Base-by-base conservation (phyloP, 768 basidiomycete species). In the Rhizopogon vesiculosus region DNA sequence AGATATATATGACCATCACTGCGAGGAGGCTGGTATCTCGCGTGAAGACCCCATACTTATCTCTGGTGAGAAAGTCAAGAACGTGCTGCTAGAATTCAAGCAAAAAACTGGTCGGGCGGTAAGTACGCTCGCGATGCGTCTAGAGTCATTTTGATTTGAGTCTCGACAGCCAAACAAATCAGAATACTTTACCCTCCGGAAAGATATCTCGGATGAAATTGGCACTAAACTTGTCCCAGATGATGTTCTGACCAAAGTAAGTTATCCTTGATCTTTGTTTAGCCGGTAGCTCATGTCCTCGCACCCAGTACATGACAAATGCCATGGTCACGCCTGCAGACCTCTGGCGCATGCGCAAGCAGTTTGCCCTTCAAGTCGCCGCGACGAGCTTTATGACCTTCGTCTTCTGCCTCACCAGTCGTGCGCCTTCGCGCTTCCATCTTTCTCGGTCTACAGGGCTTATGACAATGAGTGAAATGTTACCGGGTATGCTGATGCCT, bases 341-440 rank as follows among this genome's bases (percentile, higher is more conserved):
- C 62, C 78, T 98, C 3, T 99, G 96, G 96, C 81, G 91, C 57
- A 93, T 98, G 85, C 85, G 97, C 57, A 98, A 97, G 74, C 95
- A 98, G 72, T 97, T 98, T 70, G 87, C 95, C 8, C 69, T 89
- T 41, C 95, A 98, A 66, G 76, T 93, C 39, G 93, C 97, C 6
- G 81, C 90, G 1, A 84, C 83, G 42, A 88, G 91, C 63, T 98
- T 98, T 78, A 87, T 96, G 83, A 94, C 93, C 15, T 96, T 89
- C 66, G 76, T 90, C 29, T 82, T 97, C 62, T 89, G 83, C 61
- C 78, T 98, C 33, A 87, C 88, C 28, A 90, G 89, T 65, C 85
- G 96, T 44, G 78, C 83, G 7, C 96, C 96, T 0, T 76, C 81
- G 10, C 85, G 94, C 18, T 94, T 96, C 78, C 87, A 92, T 61